A percentile compares a stretch with the other conserved stretches of the same genome.
phyloP scores from a whole-genome alignment of 176 grass and related monocot genomes.

The Ampelocalamus luodianensis region DNA sequence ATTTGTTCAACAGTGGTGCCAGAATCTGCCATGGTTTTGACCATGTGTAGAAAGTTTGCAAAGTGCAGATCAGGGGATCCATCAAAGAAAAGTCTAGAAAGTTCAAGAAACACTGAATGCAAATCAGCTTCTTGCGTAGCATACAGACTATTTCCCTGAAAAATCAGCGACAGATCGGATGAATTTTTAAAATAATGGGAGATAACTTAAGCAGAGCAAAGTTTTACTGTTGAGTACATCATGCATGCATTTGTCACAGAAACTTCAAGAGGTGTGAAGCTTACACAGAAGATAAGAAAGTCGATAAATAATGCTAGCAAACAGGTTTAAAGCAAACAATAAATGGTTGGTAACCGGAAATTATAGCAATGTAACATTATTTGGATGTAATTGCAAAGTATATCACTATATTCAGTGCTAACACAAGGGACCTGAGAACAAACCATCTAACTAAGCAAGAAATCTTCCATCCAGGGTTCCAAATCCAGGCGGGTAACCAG shows the following conservation, averaged over 20 bases:
- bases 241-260: background rate
- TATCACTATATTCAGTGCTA: constrained; percentile 9
- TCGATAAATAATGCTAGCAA: background rate
- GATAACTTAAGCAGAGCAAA: constrained; percentile 38
- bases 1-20: constrained; percentile 62
- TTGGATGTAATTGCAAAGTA: background rate
- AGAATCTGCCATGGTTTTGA: constrained; percentile 78
- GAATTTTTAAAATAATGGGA: constrained; percentile 18
- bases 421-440: background rate
- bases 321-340: background rate
- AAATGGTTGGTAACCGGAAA: background rate
- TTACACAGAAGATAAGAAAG: constrained; percentile 1
- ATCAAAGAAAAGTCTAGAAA: constrained; percentile 90
- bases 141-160: constrained; percentile 83
- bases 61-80: constrained; percentile 84
- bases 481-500: background rate
- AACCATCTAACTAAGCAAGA: constrained; percentile 11
- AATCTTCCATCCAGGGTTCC: background rate
- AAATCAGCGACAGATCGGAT: constrained; percentile 41
- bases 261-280: constrained; percentile 6
- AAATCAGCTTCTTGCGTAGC: constrained; percentile 63
- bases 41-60: constrained; percentile 90
- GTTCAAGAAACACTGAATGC: constrained; percentile 80
- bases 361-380: background rate
- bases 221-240: constrained; percentile 4